Base-by-base conservation (phyloP, 495 filamentous ascomycete genomes). In the Pyrenula aspistea region DNA sequence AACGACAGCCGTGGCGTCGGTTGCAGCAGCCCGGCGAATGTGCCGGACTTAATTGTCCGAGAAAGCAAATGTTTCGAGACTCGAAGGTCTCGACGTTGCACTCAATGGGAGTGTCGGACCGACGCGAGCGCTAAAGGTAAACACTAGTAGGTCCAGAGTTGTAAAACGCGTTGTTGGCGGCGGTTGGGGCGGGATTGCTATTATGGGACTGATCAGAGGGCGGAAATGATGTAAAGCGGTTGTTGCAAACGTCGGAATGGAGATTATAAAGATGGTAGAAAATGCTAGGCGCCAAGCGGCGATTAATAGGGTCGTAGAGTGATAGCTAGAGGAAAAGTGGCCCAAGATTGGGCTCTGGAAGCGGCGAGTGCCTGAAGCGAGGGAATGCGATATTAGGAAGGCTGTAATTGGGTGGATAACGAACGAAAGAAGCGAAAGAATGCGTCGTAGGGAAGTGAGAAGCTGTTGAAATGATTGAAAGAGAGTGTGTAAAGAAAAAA, bases 1-100 rank as follows among this genome's bases (percentile, higher is more conserved):
- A 75, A 86, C 69, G 62, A 84, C 78, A 73, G 82, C 84, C 83
- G 83, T 86, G 74, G 76, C 85, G 81, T 78, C 72, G 71, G 52
- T 54, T 20, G 15, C 4, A 15, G 31, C 31, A 42, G 31, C 31
- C 31, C 31, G 54, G 53, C 22, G 2, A 24, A 54, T 25, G 51
- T 55, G 53, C 52, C 53, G 59, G 54, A 50, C 53, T 54, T 23
- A 49, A 31, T 60, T 54, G 59, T 57, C 55, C 55, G 57, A 62
- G 58, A 53, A 60, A 58, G 22, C 56, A 48, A 22, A 64, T 62
- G 60, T 62, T 48, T 42, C 57, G 53, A 47, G 58, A 57, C 53
- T 58, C 57, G 31, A 15, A 42, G 31, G 31, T 8, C 15, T 15
- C 8, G 15, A n/a, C n/a, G n/a, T n/a, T n/a, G n/a, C n/a, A 15